Evolutionary conservation across 2,329 filamentous ascomycete species (phyloP).

Genomic region (Penicillium sp.): DNA sequence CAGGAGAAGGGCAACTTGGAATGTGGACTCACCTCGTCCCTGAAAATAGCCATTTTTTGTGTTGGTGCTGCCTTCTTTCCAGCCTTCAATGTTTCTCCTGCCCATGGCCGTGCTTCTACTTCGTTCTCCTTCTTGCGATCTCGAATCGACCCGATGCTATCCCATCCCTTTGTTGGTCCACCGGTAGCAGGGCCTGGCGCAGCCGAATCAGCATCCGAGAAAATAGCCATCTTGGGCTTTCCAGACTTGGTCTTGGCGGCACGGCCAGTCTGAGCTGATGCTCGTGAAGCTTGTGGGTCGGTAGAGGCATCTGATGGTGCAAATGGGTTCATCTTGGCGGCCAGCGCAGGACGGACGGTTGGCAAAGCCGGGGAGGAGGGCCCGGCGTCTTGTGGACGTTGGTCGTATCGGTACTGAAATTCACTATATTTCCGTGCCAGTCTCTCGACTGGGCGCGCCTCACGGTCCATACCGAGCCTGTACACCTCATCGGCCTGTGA

Average conservation of each 20-base stretch:
- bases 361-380: constrained; percentile 87
- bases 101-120: constrained; percentile 84
- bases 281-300: constrained; percentile 66
- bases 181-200: constrained; percentile 56
- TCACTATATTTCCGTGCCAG: constrained; percentile 87
- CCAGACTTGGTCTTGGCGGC: constrained; percentile 60
- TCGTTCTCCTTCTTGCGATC: constrained; percentile 94
- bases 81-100: constrained; percentile 82
- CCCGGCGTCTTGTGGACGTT: constrained; percentile 61
- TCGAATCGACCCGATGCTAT: constrained; percentile 80
- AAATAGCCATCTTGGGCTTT: constrained; percentile 84
- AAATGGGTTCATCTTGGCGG: constrained; percentile 83
- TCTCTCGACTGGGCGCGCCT: constrained; percentile 77
- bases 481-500: constrained; percentile 93
- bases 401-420: constrained; percentile 77
- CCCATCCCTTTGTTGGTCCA: constrained; percentile 72
- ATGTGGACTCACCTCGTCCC: constrained; percentile 79
- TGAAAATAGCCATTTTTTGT: constrained; percentile 88
- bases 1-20: constrained; percentile 34
- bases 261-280: constrained; percentile 49
- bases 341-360: constrained; percentile 75
- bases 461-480: constrained; percentile 80
- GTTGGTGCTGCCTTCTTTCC: constrained; percentile 75
- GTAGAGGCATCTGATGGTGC: constrained; percentile 50
- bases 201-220: constrained; percentile 70